Evolutionary conservation across 2,329 filamentous ascomycete species (phyloP).

Genomic region (Waltergamsia citrina): DNA sequence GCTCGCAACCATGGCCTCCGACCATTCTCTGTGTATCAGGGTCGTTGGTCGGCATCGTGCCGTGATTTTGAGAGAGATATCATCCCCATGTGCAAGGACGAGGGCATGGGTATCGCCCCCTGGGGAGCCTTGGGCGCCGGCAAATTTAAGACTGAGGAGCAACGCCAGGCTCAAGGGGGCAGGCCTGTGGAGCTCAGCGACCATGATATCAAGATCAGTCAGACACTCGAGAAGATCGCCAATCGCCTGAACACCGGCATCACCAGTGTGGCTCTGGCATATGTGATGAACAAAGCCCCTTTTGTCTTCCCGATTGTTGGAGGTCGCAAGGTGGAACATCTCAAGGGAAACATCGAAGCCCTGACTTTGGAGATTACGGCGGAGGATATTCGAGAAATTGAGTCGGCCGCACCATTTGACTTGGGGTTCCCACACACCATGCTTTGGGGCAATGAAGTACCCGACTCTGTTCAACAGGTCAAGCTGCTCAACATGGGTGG

Average conservation of each 20-base stretch:
- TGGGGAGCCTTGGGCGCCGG: slow-evolving; percentile 49
- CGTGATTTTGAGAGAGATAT: slow-evolving; percentile 33
- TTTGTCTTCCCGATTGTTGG: slow-evolving; percentile 69
- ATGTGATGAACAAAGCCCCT: slow-evolving; percentile 62
- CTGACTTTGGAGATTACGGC: slow-evolving; percentile 48
- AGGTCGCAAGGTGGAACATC: slow-evolving; percentile 58
- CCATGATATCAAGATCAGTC: slow-evolving; percentile 40
- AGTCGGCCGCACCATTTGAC: slow-evolving; percentile 51
- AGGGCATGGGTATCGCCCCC: slow-evolving; percentile 44
- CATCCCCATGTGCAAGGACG: slow-evolving; percentile 30
- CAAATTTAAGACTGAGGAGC: slow-evolving; percentile 29
- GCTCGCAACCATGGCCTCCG: slow-evolving; percentile 61
- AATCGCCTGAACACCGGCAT: slow-evolving; percentile 29
- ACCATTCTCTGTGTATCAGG: slow-evolving; percentile 49
- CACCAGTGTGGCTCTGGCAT: slow-evolving; percentile 54
- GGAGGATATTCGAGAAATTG: slow-evolving; percentile 58
- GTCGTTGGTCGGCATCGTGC: slow-evolving; percentile 26
- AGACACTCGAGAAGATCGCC: slow-evolving; percentile 39
- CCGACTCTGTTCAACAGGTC: slow-evolving; percentile 28
- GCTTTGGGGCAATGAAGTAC: slow-evolving; percentile 31
- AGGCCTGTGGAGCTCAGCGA: slow-evolving; percentile 31
- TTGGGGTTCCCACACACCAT: slow-evolving; percentile 59
- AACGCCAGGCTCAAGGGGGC: slow-evolving; percentile 22
- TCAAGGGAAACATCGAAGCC: slow-evolving; percentile 61
- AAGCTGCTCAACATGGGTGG: slow-evolving; percentile 36